A percentile compares a stretch with the other conserved stretches of the same genome.
phyloP scores from a whole-genome alignment of 306 rosid species.

The Lathyrus sativus region DNA sequence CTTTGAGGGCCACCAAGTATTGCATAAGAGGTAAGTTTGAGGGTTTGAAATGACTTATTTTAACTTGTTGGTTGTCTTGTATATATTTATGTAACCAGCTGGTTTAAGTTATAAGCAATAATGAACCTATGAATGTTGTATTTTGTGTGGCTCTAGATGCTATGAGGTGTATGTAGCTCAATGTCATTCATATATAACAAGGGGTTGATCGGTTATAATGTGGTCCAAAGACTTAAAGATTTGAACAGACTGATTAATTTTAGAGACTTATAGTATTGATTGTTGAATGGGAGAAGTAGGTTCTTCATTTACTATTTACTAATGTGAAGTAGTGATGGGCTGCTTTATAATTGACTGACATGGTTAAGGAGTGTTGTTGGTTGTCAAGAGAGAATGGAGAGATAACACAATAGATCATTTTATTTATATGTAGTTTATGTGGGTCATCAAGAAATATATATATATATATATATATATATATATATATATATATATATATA shows the following conservation, averaged over 20 bases:
- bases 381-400: too few relatives aligned
- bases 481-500: too few relatives aligned
- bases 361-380: too few relatives aligned
- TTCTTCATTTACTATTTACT: constrained; percentile 8
- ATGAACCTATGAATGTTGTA: constrained; percentile 26
- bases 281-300: constrained; percentile 20
- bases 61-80: constrained; percentile 8
- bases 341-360: not conserved
- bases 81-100: constrained; percentile 9
- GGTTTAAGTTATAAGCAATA: constrained; percentile 20
- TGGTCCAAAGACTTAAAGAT: constrained; percentile 41
- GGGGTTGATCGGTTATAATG: not conserved
- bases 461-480: too few relatives aligned
- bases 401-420: too few relatives aligned
- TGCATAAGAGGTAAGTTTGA: constrained; percentile 22
- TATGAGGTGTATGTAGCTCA: constrained; percentile 24
- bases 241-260: constrained; percentile 21
- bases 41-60: constrained; percentile 25
- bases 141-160: constrained; percentile 38
- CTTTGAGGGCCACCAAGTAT: constrained; percentile 13
- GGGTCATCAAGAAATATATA: too few relatives aligned
- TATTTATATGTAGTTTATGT: too few relatives aligned
- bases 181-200: constrained; percentile 21
- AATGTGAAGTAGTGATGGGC: constrained; percentile 11
- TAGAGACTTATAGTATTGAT: constrained; percentile 22